A percentile compares a stretch with the other conserved stretches of the same genome.
Conservation (phyloP, 129 eudicot species). For the Saposhnikovia divaricata region DNA sequence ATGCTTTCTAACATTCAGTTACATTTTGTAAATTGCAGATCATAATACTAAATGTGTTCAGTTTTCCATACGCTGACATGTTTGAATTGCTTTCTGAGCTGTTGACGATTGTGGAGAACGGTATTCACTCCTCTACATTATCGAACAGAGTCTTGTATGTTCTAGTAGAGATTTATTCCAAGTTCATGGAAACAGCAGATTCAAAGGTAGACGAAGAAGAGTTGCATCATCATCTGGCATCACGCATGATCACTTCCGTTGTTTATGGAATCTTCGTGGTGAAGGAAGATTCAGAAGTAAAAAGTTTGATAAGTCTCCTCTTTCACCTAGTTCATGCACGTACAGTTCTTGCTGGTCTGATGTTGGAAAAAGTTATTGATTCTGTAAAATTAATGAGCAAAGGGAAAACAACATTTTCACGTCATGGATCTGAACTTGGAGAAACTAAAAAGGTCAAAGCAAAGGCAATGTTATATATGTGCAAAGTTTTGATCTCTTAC, state of each 20-base stretch:
- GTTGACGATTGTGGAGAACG: constrained; percentile 31
- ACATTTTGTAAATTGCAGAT: constrained; percentile 42
- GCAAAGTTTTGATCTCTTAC: constrained; percentile 39
- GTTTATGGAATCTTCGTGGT: constrained; percentile 27
- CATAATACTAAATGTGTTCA: constrained; percentile 30
- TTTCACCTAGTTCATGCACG: constrained; percentile 29
- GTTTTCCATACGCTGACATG: constrained; percentile 29
- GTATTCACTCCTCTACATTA: constrained; percentile 29
- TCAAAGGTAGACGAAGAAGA: constrained; percentile 20
- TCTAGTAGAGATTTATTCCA: constrained; percentile 41
- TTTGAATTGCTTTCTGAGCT: constrained; percentile 39
- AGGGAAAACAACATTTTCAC: constrained; percentile 5
- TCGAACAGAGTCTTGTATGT: constrained; percentile 33
- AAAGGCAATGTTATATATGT: constrained; percentile 31
- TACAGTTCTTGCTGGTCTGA: constrained; percentile 27
- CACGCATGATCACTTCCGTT: constrained; percentile 40
- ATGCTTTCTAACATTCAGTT: background rate
- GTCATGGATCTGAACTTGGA: constrained; percentile 15
- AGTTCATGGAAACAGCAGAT: constrained; percentile 37
- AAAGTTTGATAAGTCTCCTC: constrained; percentile 33
- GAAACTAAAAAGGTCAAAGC: constrained; percentile 16
- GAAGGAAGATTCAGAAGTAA: constrained; percentile 24
- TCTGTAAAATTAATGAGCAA: background rate
- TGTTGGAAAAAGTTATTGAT: background rate
- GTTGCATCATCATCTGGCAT: constrained; percentile 18